Evolutionary conservation across 2,329 filamentous ascomycete species (phyloP).

Genomic region (Monilinia fructigena): DNA sequence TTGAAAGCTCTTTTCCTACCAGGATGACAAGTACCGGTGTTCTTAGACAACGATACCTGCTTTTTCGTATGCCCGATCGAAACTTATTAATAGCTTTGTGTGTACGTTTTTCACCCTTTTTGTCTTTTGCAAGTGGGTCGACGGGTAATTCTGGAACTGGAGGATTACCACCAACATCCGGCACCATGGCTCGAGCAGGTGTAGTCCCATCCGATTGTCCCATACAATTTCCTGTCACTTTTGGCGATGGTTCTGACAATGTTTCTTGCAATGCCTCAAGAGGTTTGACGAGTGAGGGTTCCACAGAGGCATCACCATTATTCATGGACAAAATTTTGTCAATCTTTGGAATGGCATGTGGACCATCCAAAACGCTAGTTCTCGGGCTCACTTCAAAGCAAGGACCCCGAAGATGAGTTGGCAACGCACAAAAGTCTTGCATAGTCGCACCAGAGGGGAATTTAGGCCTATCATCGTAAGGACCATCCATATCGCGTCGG

Average conservation of each 20-base stretch:
- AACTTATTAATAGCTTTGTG: slow-evolving; percentile 18
- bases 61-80: slow-evolving; percentile 18
- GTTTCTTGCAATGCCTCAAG: slow-evolving; percentile 1
- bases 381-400: slow-evolving; percentile 20
- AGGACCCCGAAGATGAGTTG: slow-evolving; percentile 17
- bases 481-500: slow-evolving; percentile 17
- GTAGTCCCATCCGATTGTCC: slow-evolving; percentile 19
- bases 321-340: slow-evolving; percentile 15
- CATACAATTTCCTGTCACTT: not conserved
- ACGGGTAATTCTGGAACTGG: slow-evolving; percentile 5
- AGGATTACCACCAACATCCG: slow-evolving; percentile 11
- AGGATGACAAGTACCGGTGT: slow-evolving; percentile 25
- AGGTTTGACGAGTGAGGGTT: slow-evolving; percentile 2
- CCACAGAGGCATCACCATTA: slow-evolving; percentile 5
- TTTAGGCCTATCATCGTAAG: slow-evolving; percentile 9
- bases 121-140: not conserved
- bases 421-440: slow-evolving; percentile 15
- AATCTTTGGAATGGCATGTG: not conserved
- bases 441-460: slow-evolving; percentile 14
- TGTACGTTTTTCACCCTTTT: slow-evolving; percentile 10
- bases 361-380: slow-evolving; percentile 9
- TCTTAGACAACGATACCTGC: slow-evolving; percentile 22
- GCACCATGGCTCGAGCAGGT: slow-evolving; percentile 2
- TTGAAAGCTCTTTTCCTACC: slow-evolving; percentile 26
- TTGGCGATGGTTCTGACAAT: not conserved